Conservation (phyloP, 176 grass and related monocot species). For the Coix lacrymajobi region DNA sequence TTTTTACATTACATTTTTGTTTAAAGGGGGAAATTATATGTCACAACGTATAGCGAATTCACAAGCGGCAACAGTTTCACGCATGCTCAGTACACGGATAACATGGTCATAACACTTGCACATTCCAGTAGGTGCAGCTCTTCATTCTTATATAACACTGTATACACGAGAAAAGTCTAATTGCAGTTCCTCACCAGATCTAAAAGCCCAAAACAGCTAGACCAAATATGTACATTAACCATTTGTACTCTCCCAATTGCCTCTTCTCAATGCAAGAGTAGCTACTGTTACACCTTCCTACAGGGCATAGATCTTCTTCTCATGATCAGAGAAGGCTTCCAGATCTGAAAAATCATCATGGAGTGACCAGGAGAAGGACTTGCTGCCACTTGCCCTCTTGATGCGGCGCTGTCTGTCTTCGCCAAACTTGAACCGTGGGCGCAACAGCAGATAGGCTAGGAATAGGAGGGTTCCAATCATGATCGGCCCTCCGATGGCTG, state of each 20-base stretch:
- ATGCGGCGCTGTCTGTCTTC: constrained; percentile 81
- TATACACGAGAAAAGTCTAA: constrained; percentile 19
- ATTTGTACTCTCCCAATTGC: background rate
- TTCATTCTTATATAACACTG: constrained; percentile 7
- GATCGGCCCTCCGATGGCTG: constrained; percentile 80
- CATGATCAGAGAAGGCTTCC: constrained; percentile 83
- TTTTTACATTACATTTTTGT: background rate
- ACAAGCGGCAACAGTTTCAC: background rate
- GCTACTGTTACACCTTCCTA: constrained; percentile 25
- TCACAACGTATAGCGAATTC: background rate
- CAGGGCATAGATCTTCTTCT: constrained; percentile 93
- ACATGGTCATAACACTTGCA: background rate
- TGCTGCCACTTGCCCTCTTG: constrained; percentile 76
- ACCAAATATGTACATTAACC: constrained; percentile 36
- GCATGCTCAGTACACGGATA: background rate
- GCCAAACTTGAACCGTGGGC: constrained; percentile 65
- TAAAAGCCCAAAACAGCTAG: constrained; percentile 24
- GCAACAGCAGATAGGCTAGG: constrained; percentile 76
- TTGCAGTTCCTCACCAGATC: background rate
- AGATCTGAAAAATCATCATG: constrained; percentile 64
- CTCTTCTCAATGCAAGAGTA: background rate
- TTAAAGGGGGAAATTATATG: background rate
- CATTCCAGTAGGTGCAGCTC: background rate
- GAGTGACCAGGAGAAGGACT: constrained; percentile 93
- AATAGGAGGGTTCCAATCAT: constrained; percentile 81